These are phyloP conservation scores for Bromus sterilis DNA, from an alignment of 176 grass and related monocot species.

Conservation along the genomic window DNA sequence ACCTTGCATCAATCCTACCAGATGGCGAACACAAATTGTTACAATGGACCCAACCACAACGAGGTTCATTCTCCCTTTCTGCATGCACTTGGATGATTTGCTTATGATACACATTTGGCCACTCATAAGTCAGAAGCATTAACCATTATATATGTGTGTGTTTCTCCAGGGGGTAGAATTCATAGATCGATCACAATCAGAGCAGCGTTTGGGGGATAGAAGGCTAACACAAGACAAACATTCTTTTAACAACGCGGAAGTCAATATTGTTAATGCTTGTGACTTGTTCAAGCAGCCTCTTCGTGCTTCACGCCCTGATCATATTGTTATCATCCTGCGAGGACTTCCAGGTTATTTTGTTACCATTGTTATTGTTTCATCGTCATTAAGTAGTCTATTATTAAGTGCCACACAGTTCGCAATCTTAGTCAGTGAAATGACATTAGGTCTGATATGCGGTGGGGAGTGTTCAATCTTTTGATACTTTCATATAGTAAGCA, in stretches of 20 bases:
- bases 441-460: neutral
- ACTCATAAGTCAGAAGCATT: constrained; percentile 29
- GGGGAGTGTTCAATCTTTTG: neutral
- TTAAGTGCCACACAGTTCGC: neutral
- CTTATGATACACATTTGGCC: neutral
- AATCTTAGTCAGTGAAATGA: neutral
- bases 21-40: constrained; percentile 23
- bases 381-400: neutral
- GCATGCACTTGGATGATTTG: neutral
- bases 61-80: constrained; percentile 19
- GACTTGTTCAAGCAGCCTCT: constrained; percentile 79
- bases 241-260: constrained; percentile 32
- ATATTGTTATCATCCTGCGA: constrained; percentile 91
- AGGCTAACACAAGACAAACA: constrained; percentile 4
- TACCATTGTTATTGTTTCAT: neutral
- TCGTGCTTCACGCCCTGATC: constrained; percentile 73
- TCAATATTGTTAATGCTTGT: constrained; percentile 51
- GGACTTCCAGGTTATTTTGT: constrained; percentile 78
- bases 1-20: constrained; percentile 26
- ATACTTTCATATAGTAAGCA: neutral
- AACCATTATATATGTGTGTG: neutral
- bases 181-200: constrained; percentile 28
- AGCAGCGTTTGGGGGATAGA: constrained; percentile 31
- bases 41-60: constrained; percentile 21
- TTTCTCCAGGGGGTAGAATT: constrained; percentile 34